These are phyloP conservation scores for Beauveria sp. DNA, from an alignment of 2,329 filamentous ascomycete genomes.

Conservation along the genomic window DNA sequence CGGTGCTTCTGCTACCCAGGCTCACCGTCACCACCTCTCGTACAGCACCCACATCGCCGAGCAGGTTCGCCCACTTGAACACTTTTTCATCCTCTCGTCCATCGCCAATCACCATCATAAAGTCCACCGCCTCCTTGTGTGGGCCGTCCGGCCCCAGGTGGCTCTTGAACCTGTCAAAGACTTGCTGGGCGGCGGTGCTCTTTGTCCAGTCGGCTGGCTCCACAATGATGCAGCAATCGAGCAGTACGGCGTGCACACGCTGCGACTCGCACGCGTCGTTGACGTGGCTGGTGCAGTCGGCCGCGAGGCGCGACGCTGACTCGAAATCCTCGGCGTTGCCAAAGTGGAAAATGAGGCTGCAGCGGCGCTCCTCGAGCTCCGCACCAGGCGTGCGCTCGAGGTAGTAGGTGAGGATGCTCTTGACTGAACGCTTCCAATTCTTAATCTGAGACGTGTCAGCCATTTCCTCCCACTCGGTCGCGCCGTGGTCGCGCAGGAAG, in stretches of 20 bases:
- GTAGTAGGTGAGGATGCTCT: conserved; percentile 80
- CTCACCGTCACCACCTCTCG: conserved; percentile 77
- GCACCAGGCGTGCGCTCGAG: conserved; percentile 82
- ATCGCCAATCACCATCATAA: conserved; percentile 83
- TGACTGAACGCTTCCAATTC: conserved; percentile 78
- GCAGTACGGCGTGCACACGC: conserved; percentile 73
- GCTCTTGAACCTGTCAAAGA: conserved; percentile 54
- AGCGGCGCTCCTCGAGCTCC: conserved; percentile 84
- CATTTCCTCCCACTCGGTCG: conserved; percentile 68
- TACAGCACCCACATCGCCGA: conserved; percentile 52
- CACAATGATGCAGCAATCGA: conserved; percentile 74
- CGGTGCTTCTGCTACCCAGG: conserved; percentile 78
- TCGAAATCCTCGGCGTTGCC: conserved; percentile 72
- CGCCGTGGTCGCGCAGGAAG: conserved; percentile 68
- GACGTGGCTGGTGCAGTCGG: conserved; percentile 88
- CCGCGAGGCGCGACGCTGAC: conserved; percentile 69
- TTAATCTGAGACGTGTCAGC: conserved; percentile 62
- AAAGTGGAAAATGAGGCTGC: conserved; percentile 86
- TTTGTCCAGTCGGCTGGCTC: conserved; percentile 86
- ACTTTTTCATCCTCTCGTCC: conserved; percentile 90
- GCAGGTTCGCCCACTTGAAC: conserved; percentile 85
- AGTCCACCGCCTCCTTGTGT: conserved; percentile 55
- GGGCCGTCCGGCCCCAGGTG: conserved; percentile 23
- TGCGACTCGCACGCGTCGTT: conserved; percentile 86
- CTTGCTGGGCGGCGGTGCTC: conserved; percentile 67